Evolutionary conservation across 1,284 basidiomycete species (phyloP), one percentile per base, ranked within the genome.

Genomic region (Bjerkandera adusta): DNA sequence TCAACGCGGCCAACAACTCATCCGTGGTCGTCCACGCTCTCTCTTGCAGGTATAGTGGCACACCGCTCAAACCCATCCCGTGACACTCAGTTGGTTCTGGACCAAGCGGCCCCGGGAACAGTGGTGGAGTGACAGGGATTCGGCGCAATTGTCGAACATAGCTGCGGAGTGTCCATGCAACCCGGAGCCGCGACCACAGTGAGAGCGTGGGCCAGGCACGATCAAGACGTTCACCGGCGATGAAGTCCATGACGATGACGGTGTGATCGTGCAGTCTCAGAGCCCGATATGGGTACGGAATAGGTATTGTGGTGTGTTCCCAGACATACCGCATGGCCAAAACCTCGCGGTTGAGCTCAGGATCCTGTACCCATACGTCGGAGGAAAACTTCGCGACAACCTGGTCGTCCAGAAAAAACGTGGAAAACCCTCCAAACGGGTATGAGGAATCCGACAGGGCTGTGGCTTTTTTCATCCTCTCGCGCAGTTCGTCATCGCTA

Each of bases 151-250:
- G 38, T 15, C 26, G 1, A 2, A 40, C 24, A 16, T 40, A 40
- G 12, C 38, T 40, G 24, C 38, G 38, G 11, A 40, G 26, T 15
- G 16, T 40, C 24, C 38, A 40, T 13, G 38, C 38, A 12, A 29
- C 15, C 25, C 38, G 38, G 13, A 40, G 26, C 26, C 30, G 26
- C 7, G 38, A 8, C 22, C 22, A 40, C 15, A 26, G 13, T 11
- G 24, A 29, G 3, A 40, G 38, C 4, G 12, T 26, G 6, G 26
- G 24, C 38, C 38, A 40, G 7, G 24, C 38, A 18, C 22, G 37
- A 18, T 38, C 37, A 10, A 38, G 22, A 10, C 37, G 37, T 13
- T 38, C 20, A 12, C 37, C 37, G 4, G 7, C 6, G 2, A 22
- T 25, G n/a, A 4, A 15, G 24, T 25, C 38, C 20, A 25, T 40